A percentile compares a stretch with the other conserved stretches of the same genome.
These are phyloP conservation scores for Clitoria ternatea DNA, from an alignment of 306 rosid genomes.

Conservation along the genomic window DNA sequence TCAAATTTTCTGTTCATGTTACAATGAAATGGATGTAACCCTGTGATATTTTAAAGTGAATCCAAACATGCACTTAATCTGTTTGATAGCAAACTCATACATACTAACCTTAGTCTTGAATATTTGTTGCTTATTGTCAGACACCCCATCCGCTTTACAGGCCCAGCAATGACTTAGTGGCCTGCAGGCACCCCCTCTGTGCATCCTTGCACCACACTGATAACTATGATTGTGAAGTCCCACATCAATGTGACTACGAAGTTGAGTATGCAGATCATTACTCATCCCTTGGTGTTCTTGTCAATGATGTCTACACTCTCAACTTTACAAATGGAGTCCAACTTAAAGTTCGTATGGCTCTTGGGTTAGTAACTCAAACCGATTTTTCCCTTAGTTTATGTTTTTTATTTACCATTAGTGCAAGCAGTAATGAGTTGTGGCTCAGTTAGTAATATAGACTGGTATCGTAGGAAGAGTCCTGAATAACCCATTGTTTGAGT, in stretches of 20 bases:
- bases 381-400: not conserved
- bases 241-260: constrained; percentile 83
- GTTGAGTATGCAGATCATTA: constrained; percentile 85
- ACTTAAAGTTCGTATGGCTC: constrained; percentile 60
- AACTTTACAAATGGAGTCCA: constrained; percentile 63
- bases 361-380: constrained; percentile 54
- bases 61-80: no score
- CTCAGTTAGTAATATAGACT: no score
- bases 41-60: no score
- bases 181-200: constrained; percentile 65
- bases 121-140: constrained; percentile 44
- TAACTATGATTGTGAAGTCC: constrained; percentile 45
- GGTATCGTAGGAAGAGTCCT: no score
- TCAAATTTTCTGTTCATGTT: no score
- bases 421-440: no score
- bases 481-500: not conserved
- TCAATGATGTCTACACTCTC: constrained; percentile 64
- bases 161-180: constrained; percentile 71
- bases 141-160: constrained; percentile 78
- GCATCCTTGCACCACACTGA: constrained; percentile 46
- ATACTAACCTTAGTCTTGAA: not conserved
- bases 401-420: not conserved
- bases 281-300: constrained; percentile 84
- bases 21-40: no score
- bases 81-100: not conserved